Base-by-base conservation (phyloP, 2,329 filamentous ascomycete species). In the Colletotrichum sidae region DNA sequence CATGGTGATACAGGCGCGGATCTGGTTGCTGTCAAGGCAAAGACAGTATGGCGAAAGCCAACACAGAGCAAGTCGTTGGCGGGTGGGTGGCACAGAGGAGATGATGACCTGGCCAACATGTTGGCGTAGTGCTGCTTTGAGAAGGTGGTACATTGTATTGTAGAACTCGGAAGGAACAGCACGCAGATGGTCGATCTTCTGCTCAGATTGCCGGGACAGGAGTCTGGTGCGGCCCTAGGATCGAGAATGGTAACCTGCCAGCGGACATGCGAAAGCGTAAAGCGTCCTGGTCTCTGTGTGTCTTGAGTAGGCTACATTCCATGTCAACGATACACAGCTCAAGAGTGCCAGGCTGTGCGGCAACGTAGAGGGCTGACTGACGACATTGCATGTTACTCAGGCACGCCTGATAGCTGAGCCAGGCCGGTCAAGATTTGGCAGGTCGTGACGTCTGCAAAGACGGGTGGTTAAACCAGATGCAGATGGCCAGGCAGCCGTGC, bases 1-100 rank as follows among this genome's bases (percentile, higher is more conserved):
- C 41, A 15, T n/a, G 52, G 63, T 64, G 54, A 38, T 39, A 64
- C 59, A 64, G 41, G 42, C 59, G 63, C 60, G 52, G 52, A 44
- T 46, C 39, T 52, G 15, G 41, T 41, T 57, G 41, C 46, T 37
- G 33, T 17, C 52, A 15, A 46, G 42, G 46, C 44, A 35, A 49
- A 64, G 25, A 53, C 51, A 25, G 33, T n/a, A 17, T 65, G 46
- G 37, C 41, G 33, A 25, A 46, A 25, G 33, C 52, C 41, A 51
- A 15, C 13, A 37, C 25, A 34, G 15, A 37, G 52, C 33, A 49
- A 37, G 35, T 44, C 49, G 35, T 17, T 57, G 53, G 52, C 47
- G 35, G 51, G 63, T 42, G 35, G 51, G 63, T 63, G 25, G 41
- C 59, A 66, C 53, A 56, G 38, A 34, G 17, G 15, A 38, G 47